A percentile compares a stretch with the other conserved stretches of the same genome.
phyloP scores from a whole-genome alignment of 2,329 filamentous ascomycete species.

The Trichoderma asperellum region DNA sequence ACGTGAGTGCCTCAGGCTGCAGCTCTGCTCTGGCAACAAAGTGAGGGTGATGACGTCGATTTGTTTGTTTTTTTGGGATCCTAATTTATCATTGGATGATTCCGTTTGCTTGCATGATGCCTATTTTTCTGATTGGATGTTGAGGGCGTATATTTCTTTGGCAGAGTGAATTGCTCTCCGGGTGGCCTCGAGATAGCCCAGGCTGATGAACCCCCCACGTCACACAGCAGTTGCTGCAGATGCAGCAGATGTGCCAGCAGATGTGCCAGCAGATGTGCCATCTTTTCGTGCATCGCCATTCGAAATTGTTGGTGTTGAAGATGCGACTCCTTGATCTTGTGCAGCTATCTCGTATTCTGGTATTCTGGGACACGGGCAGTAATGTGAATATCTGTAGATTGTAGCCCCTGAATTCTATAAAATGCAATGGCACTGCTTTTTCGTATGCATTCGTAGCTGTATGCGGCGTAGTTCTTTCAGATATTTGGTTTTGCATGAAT shows the following conservation, averaged over 20 bases:
- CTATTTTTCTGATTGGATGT: not conserved
- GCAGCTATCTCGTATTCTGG: too few relatives aligned
- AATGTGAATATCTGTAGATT: not conserved
- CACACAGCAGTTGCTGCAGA: not conserved
- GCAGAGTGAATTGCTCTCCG: not conserved
- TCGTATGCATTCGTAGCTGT: too few relatives aligned
- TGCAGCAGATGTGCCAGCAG: not conserved
- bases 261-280: not conserved
- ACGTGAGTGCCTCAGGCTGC: conserved; percentile 27
- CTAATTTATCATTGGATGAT: conserved; percentile 4
- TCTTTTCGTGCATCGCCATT: not conserved
- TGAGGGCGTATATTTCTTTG: not conserved
- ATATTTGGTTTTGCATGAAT: not conserved
- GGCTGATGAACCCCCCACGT: not conserved
- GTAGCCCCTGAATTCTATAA: conserved; percentile 4
- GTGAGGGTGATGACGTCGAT: conserved; percentile 8
- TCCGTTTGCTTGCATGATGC: not conserved
- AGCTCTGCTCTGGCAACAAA: conserved; percentile 6
- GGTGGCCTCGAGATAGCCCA: not conserved
- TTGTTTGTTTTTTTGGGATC: not conserved
- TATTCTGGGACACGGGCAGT: not conserved
- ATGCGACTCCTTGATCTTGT: not conserved
- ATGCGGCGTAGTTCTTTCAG: not conserved
- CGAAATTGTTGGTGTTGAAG: not conserved
- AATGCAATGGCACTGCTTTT: not conserved